Percentiles rank a stretch among this genome's conserved stretches.
phyloP scores from a whole-genome alignment of 2,329 filamentous ascomycete genomes.

The Alternaria sp. region DNA sequence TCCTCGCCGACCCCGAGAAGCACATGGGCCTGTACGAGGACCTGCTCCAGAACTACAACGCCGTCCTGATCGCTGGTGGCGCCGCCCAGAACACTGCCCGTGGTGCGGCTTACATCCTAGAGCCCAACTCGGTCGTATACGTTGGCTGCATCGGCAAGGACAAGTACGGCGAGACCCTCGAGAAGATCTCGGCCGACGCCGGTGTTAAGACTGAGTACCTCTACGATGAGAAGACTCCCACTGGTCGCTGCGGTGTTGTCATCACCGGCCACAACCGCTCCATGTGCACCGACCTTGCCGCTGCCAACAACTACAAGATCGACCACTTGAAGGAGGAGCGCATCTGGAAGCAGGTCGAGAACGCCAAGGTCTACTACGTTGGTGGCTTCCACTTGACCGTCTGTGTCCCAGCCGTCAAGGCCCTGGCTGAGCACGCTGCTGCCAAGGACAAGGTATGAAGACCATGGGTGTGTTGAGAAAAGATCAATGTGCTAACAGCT shows the following conservation, averaged over 20 bases:
- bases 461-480: constrained; percentile 15
- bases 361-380: constrained; percentile 87
- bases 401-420: constrained; percentile 86
- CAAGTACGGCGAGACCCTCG: constrained; percentile 90
- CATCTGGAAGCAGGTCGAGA: constrained; percentile 91
- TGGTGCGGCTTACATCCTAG: constrained; percentile 93
- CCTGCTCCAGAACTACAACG: constrained; percentile 87
- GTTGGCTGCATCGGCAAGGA: constrained; percentile 93
- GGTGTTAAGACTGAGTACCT: constrained; percentile 95
- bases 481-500: constrained; percentile 4
- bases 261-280: constrained; percentile 96
- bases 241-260: constrained; percentile 92
- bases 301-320: constrained; percentile 95
- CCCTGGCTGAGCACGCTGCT: constrained; percentile 88
- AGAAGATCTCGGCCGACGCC: constrained; percentile 82
- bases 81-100: constrained; percentile 97
- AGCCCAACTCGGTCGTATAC: constrained; percentile 87
- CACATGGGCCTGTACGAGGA: constrained; percentile 92
- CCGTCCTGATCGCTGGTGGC: constrained; percentile 93
- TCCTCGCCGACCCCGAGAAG: constrained; percentile 85
- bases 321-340: constrained; percentile 90
- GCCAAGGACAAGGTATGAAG: constrained; percentile 76
- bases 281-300: constrained; percentile 92
- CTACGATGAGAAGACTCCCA: constrained; percentile 81
- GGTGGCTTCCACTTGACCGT: constrained; percentile 98